Conservation (phyloP, 192 early-diverging fungal species). For the Mortierella alpina region DNA sequence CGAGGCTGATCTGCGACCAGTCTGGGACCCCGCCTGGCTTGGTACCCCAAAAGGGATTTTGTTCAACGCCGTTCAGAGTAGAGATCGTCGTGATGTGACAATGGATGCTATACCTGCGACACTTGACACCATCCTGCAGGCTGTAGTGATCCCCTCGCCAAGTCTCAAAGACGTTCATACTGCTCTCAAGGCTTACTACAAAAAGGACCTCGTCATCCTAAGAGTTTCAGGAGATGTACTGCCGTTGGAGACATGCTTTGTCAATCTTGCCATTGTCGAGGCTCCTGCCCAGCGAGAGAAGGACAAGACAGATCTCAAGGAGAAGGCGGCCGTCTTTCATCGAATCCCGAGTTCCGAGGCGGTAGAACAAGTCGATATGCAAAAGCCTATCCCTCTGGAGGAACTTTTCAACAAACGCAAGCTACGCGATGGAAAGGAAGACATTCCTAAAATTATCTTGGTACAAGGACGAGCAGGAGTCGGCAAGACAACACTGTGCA, state of each 20-base stretch:
- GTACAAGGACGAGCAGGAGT: slow-evolving; percentile 19
- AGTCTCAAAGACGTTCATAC: neutral
- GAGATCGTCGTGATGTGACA: neutral
- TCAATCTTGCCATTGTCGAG: slow-evolving; percentile 18
- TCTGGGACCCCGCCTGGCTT: neutral
- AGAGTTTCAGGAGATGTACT: neutral
- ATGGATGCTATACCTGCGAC: neutral
- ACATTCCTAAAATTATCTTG: slow-evolving; percentile 5
- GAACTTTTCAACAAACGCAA: slow-evolving; percentile 10
- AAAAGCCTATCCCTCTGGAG: neutral
- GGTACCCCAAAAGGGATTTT: slow-evolving; percentile 2
- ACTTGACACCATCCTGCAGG: neutral
- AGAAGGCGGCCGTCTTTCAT: slow-evolving; percentile 11
- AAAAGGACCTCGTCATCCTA: neutral
- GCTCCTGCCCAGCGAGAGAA: slow-evolving; percentile 6
- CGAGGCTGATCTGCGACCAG: too few species aligned
- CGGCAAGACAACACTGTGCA: slow-evolving; percentile 22
- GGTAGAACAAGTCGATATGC: neutral
- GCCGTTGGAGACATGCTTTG: neutral
- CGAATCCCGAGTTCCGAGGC: slow-evolving; percentile 7
- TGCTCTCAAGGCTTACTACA: slow-evolving; percentile 2
- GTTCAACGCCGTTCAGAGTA: slow-evolving; percentile 4
- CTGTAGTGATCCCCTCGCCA: neutral
- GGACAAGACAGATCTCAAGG: slow-evolving; percentile 5
- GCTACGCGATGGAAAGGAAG: slow-evolving; percentile 6